phyloP scores from a whole-genome alignment of 257 asterid genomes.

The Catharanthus roseus region DNA sequence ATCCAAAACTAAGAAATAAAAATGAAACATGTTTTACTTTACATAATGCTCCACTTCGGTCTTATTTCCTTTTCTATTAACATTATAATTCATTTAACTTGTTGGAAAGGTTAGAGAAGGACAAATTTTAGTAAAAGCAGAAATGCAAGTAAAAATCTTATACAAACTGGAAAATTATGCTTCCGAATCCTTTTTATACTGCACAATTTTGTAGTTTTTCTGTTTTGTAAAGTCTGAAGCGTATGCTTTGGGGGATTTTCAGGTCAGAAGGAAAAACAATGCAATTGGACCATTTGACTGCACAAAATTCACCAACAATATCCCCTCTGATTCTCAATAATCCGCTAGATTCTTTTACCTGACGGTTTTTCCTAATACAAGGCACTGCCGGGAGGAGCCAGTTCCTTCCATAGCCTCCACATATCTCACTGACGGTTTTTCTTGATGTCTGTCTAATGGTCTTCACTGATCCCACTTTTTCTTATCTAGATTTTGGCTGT shows the following conservation, averaged over 20 bases:
- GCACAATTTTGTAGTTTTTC: not conserved
- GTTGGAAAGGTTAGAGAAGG: not conserved
- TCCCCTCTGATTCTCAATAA: slow-evolving; percentile 36
- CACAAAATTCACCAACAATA: slow-evolving; percentile 52
- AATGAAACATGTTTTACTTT: not conserved
- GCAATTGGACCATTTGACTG: slow-evolving; percentile 85
- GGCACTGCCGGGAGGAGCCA: not conserved
- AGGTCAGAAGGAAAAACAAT: slow-evolving; percentile 73
- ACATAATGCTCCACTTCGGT: not conserved
- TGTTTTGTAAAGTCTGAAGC: not conserved
- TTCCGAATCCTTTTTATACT: too few relatives aligned
- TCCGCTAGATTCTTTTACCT: slow-evolving; percentile 10
- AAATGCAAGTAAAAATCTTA: too few relatives aligned
- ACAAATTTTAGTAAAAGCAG: not conserved
- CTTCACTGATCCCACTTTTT: not conserved
- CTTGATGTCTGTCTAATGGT: too few relatives aligned
- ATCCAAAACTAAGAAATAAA: not conserved
- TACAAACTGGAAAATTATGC: not conserved
- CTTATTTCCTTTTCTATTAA: not conserved
- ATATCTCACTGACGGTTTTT: too few relatives aligned
- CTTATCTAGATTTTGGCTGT: not conserved
- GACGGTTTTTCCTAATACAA: not conserved
- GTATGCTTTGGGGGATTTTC: slow-evolving; percentile 23
- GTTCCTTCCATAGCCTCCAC: not conserved
- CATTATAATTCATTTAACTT: not conserved